Base-by-base conservation (phyloP, 2,329 filamentous ascomycete species). In the Penicillium nordicum region DNA sequence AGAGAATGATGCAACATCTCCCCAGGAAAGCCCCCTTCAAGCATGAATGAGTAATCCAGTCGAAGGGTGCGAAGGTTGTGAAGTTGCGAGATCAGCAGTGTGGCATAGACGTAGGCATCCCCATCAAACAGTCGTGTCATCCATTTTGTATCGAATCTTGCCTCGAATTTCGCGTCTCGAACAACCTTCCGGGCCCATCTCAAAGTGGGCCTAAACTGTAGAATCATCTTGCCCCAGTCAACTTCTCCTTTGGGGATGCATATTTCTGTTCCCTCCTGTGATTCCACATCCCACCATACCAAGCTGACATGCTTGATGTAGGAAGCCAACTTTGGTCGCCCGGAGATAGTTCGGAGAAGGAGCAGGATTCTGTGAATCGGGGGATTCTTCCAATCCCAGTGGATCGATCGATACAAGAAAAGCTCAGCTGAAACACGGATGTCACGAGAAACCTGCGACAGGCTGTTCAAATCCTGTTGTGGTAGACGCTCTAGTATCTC, bases 31-130 rank as follows among this genome's bases (percentile, higher is more conserved):
- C 52, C 52, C 2, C 23, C 32, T 18, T 37, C 27, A 5, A 38
- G 16, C 16, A 50, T n/a, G 21, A 55, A 55, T 6, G 38, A 41
- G 25, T 34, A 55, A 14, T 50, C 46, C 4, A 55, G 29, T 5
- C 46, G 45, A n/a, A 55, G 45, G 14, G 25, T 49, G 23, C 38
- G 37, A 18, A 55, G 40, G 16, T 44, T 55, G 23, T 55, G 52
- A 16, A 55, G 46, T 25, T 43, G 52, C 0, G 45, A 55, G 18
- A 55, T 5, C 10, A 55, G 23, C 18, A 55, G 2, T 9, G 52
- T 40, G n/a, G 36, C 52, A 9, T 40, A 50, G 12, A 11, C 30
- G 16, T 55, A 43, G 3, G 37, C n/a, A 3, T 55, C 40, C 23
- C 52, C 52, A 30, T 16, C 7, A 18, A 5, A 23, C 6, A 55